Percentiles rank a stretch among this genome's conserved stretches.
These are phyloP conservation scores for Verticillium klebahnii DNA, from an alignment of 2,329 filamentous ascomycete species.

Conservation along the genomic window DNA sequence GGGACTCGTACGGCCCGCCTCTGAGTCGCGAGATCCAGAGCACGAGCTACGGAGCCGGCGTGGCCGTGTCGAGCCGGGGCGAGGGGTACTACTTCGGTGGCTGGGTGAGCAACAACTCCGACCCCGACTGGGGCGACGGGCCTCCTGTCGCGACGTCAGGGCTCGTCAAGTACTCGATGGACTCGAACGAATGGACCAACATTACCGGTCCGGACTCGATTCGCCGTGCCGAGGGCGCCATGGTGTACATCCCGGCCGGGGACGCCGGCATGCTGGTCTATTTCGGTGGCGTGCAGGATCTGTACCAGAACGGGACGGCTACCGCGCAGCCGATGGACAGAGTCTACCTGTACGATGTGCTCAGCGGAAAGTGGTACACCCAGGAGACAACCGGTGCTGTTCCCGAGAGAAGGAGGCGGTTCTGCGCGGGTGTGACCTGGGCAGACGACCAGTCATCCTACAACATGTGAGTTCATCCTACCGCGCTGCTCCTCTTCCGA, in stretches of 20 bases:
- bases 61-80: conserved; percentile 47
- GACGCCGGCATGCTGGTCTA: conserved; percentile 57
- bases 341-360: conserved; percentile 58
- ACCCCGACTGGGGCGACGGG: conserved; percentile 42
- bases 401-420: conserved; percentile 49
- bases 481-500: not conserved
- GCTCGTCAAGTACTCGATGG: conserved; percentile 55
- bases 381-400: conserved; percentile 51
- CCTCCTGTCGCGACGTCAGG: conserved; percentile 41
- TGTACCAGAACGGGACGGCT: conserved; percentile 40
- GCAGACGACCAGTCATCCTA: conserved; percentile 56
- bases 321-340: conserved; percentile 39
- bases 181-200: conserved; percentile 45
- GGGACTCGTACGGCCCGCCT: conserved; percentile 42
- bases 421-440: conserved; percentile 59
- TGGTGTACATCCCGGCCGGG: conserved; percentile 57
- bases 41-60: conserved; percentile 53
- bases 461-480: conserved; percentile 49
- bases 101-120: conserved; percentile 51
- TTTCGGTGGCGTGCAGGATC: conserved; percentile 54
- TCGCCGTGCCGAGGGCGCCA: conserved; percentile 53
- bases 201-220: conserved; percentile 46
- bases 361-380: conserved; percentile 54
- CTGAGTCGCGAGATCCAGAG: conserved; percentile 31
- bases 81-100: conserved; percentile 60